phyloP scores from a whole-genome alignment of 768 basidiomycete genomes.

The Boletus tomentosulus region DNA sequence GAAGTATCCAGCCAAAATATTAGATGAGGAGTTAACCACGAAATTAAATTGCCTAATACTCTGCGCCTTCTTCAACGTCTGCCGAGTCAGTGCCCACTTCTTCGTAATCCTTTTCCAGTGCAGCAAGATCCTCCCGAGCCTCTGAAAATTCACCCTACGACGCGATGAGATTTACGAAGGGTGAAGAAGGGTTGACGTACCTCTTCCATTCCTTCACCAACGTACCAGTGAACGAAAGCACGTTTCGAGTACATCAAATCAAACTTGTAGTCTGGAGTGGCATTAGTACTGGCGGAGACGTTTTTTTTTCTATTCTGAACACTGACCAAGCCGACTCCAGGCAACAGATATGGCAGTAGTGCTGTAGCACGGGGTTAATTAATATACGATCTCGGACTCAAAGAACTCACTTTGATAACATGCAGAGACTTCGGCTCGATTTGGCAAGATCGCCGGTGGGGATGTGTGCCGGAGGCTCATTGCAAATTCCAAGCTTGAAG shows the following conservation, averaged over 20 bases:
- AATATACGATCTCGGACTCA: not conserved
- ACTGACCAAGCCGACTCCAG: conserved; percentile 79
- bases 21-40: not conserved
- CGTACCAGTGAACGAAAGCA: conserved; percentile 92
- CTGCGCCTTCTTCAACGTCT: conserved; percentile 57
- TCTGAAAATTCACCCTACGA: conserved; percentile 93
- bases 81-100: conserved; percentile 81
- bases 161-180: conserved; percentile 6
- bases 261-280: conserved; percentile 82
- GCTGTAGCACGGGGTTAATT: conserved; percentile 35
- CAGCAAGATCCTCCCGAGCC: conserved; percentile 96
- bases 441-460: conserved; percentile 96
- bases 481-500: conserved; percentile 98
- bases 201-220: conserved; percentile 99
- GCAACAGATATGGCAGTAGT: conserved; percentile 92
- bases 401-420: conserved; percentile 77
- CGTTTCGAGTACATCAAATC: conserved; percentile 97
- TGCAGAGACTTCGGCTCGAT: conserved; percentile 91
- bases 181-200: conserved; percentile 26
- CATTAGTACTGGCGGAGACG: conserved; percentile 5
- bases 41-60: conserved; percentile 38
- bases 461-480: conserved; percentile 88
- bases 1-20: conserved; percentile 3
- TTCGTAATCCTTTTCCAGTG: conserved; percentile 93
- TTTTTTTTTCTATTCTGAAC: not conserved